phyloP scores from a whole-genome alignment of 2,329 filamentous ascomycete species.

The Knoxdaviesia proteae region DNA sequence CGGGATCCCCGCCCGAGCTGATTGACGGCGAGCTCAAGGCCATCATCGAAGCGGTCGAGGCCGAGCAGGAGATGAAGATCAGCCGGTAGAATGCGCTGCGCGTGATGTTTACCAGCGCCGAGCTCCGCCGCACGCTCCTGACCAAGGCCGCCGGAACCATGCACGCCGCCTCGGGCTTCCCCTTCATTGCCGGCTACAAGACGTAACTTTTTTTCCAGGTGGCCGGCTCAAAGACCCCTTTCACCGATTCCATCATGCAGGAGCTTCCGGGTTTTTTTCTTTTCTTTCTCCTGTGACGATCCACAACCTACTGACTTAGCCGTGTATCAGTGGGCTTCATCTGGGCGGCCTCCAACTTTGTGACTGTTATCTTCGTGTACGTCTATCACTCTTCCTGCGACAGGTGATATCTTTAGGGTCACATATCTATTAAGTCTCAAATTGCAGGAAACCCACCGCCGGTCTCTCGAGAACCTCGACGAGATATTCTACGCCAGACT shows the following conservation, averaged over 20 bases:
- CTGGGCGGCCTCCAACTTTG: conserved; percentile 4
- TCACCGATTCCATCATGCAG: conserved; percentile 4
- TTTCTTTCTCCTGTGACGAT: too few species aligned
- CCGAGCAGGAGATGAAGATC: conserved; percentile 3
- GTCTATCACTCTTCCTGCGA: neutral
- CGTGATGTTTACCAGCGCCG: conserved; percentile 3
- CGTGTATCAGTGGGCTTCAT: conserved; percentile 4
- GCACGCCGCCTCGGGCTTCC: conserved; percentile 4
- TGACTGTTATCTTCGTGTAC: conserved; percentile 3
- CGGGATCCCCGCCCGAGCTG: conserved; percentile 1
- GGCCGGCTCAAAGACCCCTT: conserved; percentile 3
- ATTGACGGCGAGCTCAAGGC: conserved; percentile 2
- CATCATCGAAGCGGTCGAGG: conserved; percentile 3
- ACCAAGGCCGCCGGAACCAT: conserved; percentile 2
- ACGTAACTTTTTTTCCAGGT: conserved; percentile 5
- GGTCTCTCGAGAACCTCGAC: conserved; percentile 4
- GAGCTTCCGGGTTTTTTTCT: too few species aligned
- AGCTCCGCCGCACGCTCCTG: conserved; percentile 4
- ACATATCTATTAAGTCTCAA: neutral
- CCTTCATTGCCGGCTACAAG: conserved; percentile 3
- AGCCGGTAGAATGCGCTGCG: conserved; percentile 2
- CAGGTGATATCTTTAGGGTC: neutral
- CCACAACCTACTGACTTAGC: too few species aligned
- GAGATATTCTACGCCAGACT: conserved; percentile 5
- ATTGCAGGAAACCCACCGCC: conserved; percentile 4